A percentile compares a stretch with the other conserved stretches of the same genome.
Evolutionary conservation across 768 basidiomycete species (phyloP).

Genomic region (Leccinum fibrillosum): DNA sequence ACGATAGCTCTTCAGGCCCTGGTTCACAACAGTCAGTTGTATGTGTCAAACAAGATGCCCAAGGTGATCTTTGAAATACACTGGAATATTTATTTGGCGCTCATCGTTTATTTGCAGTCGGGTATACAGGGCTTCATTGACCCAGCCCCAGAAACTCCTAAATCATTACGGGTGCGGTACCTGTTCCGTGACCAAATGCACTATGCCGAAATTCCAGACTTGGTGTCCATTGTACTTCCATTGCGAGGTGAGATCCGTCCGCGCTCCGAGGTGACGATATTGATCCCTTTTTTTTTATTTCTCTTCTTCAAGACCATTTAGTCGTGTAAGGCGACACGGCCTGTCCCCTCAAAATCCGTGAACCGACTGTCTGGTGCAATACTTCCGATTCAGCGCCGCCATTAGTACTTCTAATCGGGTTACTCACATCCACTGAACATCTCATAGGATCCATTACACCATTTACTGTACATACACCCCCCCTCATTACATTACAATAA

Average conservation of each 20-base stretch:
- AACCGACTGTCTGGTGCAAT: conserved; percentile 4
- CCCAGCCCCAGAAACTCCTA: conserved; percentile 69
- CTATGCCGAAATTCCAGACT: conserved; percentile 74
- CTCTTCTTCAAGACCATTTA: conserved; percentile 23
- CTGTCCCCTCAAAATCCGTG: background rate
- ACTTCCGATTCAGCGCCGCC: conserved; percentile 1
- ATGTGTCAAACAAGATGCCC: conserved; percentile 68
- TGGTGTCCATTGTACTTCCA: conserved; percentile 67
- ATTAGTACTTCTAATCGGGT: background rate
- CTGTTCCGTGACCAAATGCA: conserved; percentile 71
- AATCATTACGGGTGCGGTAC: conserved; percentile 71
- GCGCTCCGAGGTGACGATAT: background rate
- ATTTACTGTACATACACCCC: conserved; percentile 25
- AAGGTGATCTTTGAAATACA: conserved; percentile 48
- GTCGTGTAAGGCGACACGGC: conserved; percentile 18
- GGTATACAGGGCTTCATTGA: conserved; percentile 88
- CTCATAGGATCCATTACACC: conserved; percentile 23
- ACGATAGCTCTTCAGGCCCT: conserved; percentile 79
- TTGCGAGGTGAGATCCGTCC: conserved; percentile 57
- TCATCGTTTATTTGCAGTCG: conserved; percentile 39
- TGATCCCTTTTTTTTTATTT: conserved; percentile 8
- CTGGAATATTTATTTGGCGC: background rate
- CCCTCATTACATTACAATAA: conserved; percentile 22
- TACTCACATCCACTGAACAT: conserved; percentile 7
- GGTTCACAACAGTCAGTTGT: conserved; percentile 73